A percentile compares a stretch with the other conserved stretches of the same genome.
Conservation (phyloP, 768 basidiomycete genomes). For the Boletus rex-veris region DNA sequence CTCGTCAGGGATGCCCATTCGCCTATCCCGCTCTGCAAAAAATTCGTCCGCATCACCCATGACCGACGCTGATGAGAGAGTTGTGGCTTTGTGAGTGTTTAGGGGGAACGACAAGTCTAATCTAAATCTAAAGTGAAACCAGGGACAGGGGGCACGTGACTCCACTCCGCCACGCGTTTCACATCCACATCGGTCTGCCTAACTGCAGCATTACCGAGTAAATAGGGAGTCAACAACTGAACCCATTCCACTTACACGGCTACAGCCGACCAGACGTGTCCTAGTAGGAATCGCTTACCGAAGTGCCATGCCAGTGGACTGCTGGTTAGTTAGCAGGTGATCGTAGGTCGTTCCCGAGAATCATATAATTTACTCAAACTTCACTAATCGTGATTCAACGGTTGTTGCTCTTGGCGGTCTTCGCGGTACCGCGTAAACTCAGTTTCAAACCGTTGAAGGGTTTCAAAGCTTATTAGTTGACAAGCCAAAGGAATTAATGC, state of each 20-base stretch:
- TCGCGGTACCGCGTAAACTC: conserved; percentile 17
- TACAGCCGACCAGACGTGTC: no score
- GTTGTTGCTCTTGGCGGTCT: conserved; percentile 2
- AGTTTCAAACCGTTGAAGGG: conserved; percentile 1
- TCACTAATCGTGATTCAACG: neutral
- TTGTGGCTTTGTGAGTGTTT: neutral
- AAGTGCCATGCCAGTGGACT: no score
- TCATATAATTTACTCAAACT: neutral
- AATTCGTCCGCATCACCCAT: conserved; percentile 43
- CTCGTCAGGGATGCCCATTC: conserved; percentile 53
- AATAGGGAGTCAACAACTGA: no score
- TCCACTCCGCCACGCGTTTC: neutral
- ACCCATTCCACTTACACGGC: no score
- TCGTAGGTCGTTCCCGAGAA: conserved; percentile 19
- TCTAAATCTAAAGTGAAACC: no score
- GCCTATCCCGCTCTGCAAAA: conserved; percentile 52
- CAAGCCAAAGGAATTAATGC: neutral
- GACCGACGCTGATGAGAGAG: neutral
- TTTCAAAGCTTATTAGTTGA: conserved; percentile 1
- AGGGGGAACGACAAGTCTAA: conserved; percentile 2
- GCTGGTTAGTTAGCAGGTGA: neutral
- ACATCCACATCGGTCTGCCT: no score
- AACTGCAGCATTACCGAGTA: no score
- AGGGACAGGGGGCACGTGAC: conserved; percentile 13
- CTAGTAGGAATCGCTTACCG: no score